Percentiles rank a stretch among this genome's conserved stretches.
phyloP scores from a whole-genome alignment of 345 rosid genomes.

The Camelina laxa region DNA sequence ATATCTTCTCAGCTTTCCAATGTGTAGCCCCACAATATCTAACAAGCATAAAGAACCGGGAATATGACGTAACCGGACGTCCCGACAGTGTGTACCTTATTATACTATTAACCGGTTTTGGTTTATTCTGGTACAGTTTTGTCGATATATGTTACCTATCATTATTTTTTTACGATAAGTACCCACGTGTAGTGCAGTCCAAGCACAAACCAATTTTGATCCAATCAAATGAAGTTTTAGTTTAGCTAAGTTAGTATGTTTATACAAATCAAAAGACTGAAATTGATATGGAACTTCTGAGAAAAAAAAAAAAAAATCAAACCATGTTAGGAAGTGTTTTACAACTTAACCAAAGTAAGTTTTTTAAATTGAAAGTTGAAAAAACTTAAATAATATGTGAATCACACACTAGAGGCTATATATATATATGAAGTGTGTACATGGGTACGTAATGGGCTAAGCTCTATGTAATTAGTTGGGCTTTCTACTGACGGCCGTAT shows the following conservation, averaged over 20 bases:
- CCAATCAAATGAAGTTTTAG: too few species aligned
- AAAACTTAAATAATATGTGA: too few species aligned
- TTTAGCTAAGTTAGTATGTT: not conserved
- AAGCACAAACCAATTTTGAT: not conserved
- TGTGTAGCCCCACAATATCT: slow-evolving; percentile 33
- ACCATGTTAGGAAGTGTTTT: too few species aligned
- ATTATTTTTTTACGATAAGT: not conserved
- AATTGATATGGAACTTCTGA: too few species aligned
- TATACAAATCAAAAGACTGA: not conserved
- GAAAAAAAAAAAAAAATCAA: too few species aligned
- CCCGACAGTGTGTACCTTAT: slow-evolving; percentile 16
- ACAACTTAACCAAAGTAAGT: too few species aligned
- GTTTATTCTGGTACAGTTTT: slow-evolving; percentile 6
- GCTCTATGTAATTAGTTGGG: not conserved
- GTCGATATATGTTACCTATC: not conserved
- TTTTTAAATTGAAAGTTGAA: too few species aligned
- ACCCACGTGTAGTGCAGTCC: not conserved
- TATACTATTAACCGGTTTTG: not conserved
- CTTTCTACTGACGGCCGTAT: not conserved
- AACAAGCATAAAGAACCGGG: slow-evolving; percentile 19
- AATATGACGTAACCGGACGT: slow-evolving; percentile 17
- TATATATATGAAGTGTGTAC: too few species aligned
- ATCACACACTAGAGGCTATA: too few species aligned
- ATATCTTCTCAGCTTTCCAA: slow-evolving; percentile 30
- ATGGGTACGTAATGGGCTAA: too few species aligned